These are phyloP conservation scores for Chaetomiaceae sp. DNA, from an alignment of 2,329 filamentous ascomycete species.

Conservation along the genomic window DNA sequence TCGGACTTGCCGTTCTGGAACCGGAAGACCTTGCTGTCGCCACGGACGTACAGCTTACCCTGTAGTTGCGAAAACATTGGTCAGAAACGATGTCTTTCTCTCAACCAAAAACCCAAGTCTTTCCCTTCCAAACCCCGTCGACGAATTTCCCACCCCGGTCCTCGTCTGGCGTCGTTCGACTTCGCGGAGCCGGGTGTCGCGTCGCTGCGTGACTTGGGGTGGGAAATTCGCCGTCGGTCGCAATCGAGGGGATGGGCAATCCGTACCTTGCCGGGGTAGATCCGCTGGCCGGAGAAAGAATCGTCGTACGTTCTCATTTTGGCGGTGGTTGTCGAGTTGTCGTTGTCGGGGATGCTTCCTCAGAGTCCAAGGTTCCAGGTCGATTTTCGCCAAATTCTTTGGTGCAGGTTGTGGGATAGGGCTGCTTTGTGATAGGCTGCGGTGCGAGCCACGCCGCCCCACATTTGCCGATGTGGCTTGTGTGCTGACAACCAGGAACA, in stretches of 20 bases:
- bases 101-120: background rate
- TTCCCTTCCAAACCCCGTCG: background rate
- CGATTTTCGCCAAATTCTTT: slow-evolving; percentile 29
- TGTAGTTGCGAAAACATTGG: slow-evolving; percentile 42
- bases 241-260: slow-evolving; percentile 13
- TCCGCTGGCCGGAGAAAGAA: slow-evolving; percentile 61
- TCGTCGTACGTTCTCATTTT: slow-evolving; percentile 66
- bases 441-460: slow-evolving; percentile 15
- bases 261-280: slow-evolving; percentile 64
- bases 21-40: slow-evolving; percentile 99
- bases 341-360: slow-evolving; percentile 28
- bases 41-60: slow-evolving; percentile 99
- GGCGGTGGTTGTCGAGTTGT: slow-evolving; percentile 38
- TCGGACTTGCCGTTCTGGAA: slow-evolving; percentile 99
- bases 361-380: slow-evolving; percentile 24
- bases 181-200: slow-evolving; percentile 3
- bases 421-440: slow-evolving; percentile 27
- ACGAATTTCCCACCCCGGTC: slow-evolving; percentile 15
- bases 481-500: background rate
- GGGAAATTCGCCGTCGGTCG: slow-evolving; percentile 24
- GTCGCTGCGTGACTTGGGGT: slow-evolving; percentile 14
- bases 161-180: slow-evolving; percentile 13
- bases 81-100: slow-evolving; percentile 24
- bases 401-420: slow-evolving; percentile 29
- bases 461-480: slow-evolving; percentile 10